Conservation (phyloP, 228 moss, liverwort and hornwort genomes). For the Sphagnum magellanicum region DNA sequence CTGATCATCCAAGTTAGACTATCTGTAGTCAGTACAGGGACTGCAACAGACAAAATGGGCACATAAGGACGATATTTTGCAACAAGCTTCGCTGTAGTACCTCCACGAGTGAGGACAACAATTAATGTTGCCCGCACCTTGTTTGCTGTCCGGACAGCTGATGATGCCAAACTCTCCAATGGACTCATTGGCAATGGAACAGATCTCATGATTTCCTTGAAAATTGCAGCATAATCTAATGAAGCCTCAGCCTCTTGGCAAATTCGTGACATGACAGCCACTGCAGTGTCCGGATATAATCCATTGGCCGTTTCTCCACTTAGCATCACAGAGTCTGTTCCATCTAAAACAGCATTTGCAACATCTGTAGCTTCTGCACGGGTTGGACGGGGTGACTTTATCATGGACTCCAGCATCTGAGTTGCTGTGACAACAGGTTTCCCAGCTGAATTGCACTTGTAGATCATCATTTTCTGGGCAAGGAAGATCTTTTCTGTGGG, state of each 20-base stretch:
- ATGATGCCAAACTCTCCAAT: conserved; percentile 84
- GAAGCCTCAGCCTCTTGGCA: conserved; percentile 95
- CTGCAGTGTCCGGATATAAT: conserved; percentile 68
- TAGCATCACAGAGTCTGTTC: conserved; percentile 92
- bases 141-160: conserved; percentile 83
- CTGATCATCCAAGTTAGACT: conserved; percentile 85
- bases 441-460: conserved; percentile 80
- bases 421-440: conserved; percentile 91
- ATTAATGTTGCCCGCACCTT: conserved; percentile 80
- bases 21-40: conserved; percentile 85
- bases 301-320: conserved; percentile 99
- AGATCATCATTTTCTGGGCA: conserved; percentile 97
- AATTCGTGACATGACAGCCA: conserved; percentile 74
- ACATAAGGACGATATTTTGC: conserved; percentile 87
- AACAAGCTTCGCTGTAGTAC: conserved; percentile 91
- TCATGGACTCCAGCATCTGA: conserved; percentile 97
- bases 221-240: conserved; percentile 77
- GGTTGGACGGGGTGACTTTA: conserved; percentile 80
- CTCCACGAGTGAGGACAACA: conserved; percentile 83
- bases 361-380: conserved; percentile 95
- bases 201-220: conserved; percentile 76
- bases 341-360: conserved; percentile 90
- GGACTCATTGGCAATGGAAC: conserved; percentile 87
- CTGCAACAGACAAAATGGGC: conserved; percentile 87
- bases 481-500: conserved; percentile 90